Conservation (phyloP, 2,329 filamentous ascomycete genomes). For the Orbilia blumenaviensis region DNA sequence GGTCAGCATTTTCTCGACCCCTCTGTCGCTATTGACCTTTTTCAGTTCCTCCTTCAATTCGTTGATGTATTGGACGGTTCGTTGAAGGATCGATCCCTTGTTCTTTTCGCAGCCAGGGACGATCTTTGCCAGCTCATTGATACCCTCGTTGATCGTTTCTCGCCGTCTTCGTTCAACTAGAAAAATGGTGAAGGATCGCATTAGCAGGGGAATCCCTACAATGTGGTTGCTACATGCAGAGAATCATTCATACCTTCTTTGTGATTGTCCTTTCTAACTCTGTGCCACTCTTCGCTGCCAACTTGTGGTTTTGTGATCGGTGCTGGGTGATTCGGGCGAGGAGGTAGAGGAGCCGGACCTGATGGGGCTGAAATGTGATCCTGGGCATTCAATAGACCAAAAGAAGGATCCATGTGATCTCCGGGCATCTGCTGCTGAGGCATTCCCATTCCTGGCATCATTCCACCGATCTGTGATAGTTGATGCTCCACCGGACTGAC, state of each 20-base stretch:
- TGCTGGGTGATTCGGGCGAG: conserved; percentile 65
- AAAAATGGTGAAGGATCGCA: conserved; percentile 23
- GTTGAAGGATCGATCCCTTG: conserved; percentile 94
- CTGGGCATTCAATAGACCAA: conserved; percentile 50
- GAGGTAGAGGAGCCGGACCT: conserved; percentile 60
- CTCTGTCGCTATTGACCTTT: conserved; percentile 73
- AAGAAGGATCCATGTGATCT: conserved; percentile 55
- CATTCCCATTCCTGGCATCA: conserved; percentile 41
- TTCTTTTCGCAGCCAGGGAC: conserved; percentile 98
- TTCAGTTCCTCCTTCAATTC: conserved; percentile 77
- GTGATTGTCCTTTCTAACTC: conserved; percentile 95
- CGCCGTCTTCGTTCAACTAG: conserved; percentile 92
- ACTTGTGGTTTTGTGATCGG: conserved; percentile 79
- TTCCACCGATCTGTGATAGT: conserved; percentile 44
- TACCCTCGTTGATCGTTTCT: conserved; percentile 98
- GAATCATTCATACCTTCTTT: conserved; percentile 81
- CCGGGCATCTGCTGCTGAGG: conserved; percentile 36
- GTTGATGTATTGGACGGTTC: conserved; percentile 91
- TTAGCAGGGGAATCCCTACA: conserved; percentile 55
- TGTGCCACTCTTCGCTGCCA: conserved; percentile 98
- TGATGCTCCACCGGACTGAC: conserved; percentile 45
- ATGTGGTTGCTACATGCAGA: not conserved
- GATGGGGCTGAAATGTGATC: conserved; percentile 37
- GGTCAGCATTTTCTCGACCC: conserved; percentile 85
- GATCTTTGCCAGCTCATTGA: conserved; percentile 97